Evolutionary conservation across 2,329 filamentous ascomycete species (phyloP).

Genomic region (Cryphonectria parasitica): DNA sequence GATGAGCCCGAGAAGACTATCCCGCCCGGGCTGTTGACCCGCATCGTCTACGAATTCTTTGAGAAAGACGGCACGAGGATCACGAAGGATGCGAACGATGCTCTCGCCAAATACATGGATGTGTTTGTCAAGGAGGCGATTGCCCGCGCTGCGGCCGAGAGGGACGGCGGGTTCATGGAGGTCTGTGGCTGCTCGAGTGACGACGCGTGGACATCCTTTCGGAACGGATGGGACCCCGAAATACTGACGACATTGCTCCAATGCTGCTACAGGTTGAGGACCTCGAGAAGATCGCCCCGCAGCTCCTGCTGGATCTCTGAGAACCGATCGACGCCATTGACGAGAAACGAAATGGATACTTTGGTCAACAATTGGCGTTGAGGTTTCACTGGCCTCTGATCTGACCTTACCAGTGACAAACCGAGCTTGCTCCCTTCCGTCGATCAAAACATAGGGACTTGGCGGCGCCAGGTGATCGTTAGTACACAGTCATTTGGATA

Average conservation of each 20-base stretch:
- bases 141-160: constrained; percentile 75
- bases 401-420: neutral
- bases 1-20: constrained; percentile 53
- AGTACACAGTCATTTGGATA: neutral
- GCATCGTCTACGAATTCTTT: constrained; percentile 80
- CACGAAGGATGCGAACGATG: constrained; percentile 74
- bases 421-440: neutral
- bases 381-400: neutral
- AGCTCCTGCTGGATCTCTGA: constrained; percentile 85
- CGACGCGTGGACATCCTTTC: neutral
- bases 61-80: constrained; percentile 72
- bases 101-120: constrained; percentile 85
- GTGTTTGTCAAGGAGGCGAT: constrained; percentile 90
- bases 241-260: constrained; percentile 29
- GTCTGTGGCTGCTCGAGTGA: constrained; percentile 48
- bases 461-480: neutral
- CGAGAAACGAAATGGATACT: neutral
- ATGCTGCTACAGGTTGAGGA: constrained; percentile 70
- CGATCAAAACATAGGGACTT: neutral
- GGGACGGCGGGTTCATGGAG: constrained; percentile 73
- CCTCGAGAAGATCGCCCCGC: constrained; percentile 83
- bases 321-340: neutral
- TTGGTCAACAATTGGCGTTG: neutral
- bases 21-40: constrained; percentile 73
- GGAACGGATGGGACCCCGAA: constrained; percentile 23